These are phyloP conservation scores for Crataegus laevigata DNA, from an alignment of 306 rosid genomes.

Conservation along the genomic window DNA sequence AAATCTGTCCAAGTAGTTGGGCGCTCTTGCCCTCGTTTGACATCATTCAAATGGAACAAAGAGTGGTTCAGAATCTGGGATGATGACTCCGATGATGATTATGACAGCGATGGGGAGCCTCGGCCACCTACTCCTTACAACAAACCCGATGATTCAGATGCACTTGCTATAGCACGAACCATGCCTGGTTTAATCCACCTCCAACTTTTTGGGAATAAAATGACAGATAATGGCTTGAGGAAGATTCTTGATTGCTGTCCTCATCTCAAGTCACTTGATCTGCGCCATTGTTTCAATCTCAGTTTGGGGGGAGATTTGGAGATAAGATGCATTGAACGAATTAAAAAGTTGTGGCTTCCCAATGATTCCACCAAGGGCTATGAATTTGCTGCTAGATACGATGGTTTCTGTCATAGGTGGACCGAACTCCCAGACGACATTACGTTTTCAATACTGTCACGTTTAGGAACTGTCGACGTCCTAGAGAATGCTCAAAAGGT, in stretches of 20 bases:
- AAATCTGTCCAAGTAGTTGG: slow-evolving; percentile 40
- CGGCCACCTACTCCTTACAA: too few relatives aligned
- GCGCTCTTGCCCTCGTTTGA: slow-evolving; percentile 42
- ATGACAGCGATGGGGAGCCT: too few relatives aligned
- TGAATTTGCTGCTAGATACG: slow-evolving; percentile 11
- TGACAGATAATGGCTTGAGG: slow-evolving; percentile 45
- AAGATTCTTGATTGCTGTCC: slow-evolving; percentile 55
- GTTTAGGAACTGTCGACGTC: neutral
- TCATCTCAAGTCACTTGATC: slow-evolving; percentile 46
- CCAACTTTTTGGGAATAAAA: slow-evolving; percentile 40
- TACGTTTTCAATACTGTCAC: too few relatives aligned
- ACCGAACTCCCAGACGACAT: too few relatives aligned
- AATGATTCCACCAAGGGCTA: slow-evolving; percentile 26
- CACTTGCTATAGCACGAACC: slow-evolving; percentile 37
- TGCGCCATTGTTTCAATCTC: slow-evolving; percentile 40
- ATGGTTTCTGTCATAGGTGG: too few relatives aligned
- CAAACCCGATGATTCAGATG: neutral
- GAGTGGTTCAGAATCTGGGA: neutral
- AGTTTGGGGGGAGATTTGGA: slow-evolving; percentile 23
- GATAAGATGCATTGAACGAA: slow-evolving; percentile 32
- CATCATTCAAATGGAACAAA: slow-evolving; percentile 35
- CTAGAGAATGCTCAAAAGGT: too few relatives aligned
- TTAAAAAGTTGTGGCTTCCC: slow-evolving; percentile 37
- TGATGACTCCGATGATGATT: neutral
- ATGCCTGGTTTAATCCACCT: slow-evolving; percentile 45